Evolutionary conservation across 106 monocot species (phyloP).

Genomic region (Platanthera guangdongensis): DNA sequence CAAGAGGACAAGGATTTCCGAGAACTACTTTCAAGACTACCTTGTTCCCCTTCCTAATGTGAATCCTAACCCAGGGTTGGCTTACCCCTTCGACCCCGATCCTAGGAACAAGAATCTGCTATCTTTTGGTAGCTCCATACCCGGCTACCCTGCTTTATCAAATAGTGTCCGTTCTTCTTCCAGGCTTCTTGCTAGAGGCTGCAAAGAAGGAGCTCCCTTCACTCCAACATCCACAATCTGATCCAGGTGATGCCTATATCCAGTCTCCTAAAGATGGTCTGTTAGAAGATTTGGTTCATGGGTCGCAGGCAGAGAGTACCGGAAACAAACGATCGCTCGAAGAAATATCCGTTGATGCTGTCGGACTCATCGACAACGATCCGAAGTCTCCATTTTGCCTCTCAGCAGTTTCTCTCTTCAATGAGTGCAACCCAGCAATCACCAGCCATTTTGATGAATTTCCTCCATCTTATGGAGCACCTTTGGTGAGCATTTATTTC

Average conservation of each 20-base stretch:
- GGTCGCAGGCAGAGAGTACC: constrained; percentile 2
- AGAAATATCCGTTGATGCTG: constrained; percentile 23
- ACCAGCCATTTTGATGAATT: constrained; percentile 15
- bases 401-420: constrained; percentile 27
- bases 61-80: constrained; percentile 9
- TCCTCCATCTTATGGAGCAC: not conserved
- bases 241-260: constrained; percentile 1
- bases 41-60: not conserved
- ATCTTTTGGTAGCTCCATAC: constrained; percentile 5
- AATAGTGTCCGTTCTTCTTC: constrained; percentile 50
- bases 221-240: constrained; percentile 47
- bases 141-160: constrained; percentile 26
- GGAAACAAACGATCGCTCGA: constrained; percentile 14
- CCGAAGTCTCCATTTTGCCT: constrained; percentile 15
- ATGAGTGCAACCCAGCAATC: constrained; percentile 25
- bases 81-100: constrained; percentile 28
- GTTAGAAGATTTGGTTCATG: constrained; percentile 9
- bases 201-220: constrained; percentile 76
- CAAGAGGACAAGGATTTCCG: constrained; percentile 19
- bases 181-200: constrained; percentile 14
- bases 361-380: not conserved
- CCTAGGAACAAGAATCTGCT: constrained; percentile 12
- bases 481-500: constrained; percentile 14
- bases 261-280: constrained; percentile 18
- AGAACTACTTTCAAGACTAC: constrained; percentile 14